These are phyloP conservation scores for Pythium inflatum DNA, from an alignment of 352 stramenopile species.

Conservation along the genomic window DNA sequence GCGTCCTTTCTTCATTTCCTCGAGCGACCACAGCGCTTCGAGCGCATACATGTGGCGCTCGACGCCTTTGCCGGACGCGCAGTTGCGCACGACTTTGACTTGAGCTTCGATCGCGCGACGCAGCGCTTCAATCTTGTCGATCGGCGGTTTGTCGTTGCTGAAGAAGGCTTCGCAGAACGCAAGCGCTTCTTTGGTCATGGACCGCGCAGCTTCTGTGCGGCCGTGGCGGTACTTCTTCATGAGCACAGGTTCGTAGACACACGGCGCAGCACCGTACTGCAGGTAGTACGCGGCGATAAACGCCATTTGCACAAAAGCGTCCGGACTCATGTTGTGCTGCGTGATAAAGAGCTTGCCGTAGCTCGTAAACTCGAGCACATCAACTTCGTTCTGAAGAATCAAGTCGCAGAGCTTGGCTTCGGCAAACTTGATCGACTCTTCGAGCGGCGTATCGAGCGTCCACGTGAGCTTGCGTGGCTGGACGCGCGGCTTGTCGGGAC, in stretches of 20 bases:
- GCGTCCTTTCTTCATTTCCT: conserved; percentile 40
- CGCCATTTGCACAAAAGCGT: conserved; percentile 96
- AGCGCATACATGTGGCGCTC: conserved; percentile 95
- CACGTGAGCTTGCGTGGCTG: conserved; percentile 93
- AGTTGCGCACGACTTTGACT: conserved; percentile 89
- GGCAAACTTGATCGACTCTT: conserved; percentile 91
- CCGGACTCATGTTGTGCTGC: conserved; percentile 91
- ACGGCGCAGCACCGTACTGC: conserved; percentile 88
- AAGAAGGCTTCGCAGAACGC: conserved; percentile 91
- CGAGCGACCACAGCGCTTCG: conserved; percentile 85
- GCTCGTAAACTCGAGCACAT: conserved; percentile 94
- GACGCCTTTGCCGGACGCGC: conserved; percentile 89
- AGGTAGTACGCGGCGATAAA: conserved; percentile 95
- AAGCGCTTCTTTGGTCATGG: conserved; percentile 90
- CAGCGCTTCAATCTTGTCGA: conserved; percentile 92
- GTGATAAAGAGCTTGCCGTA: conserved; percentile 92
- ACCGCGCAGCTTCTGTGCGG: conserved; percentile 93
- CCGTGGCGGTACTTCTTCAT: conserved; percentile 96
- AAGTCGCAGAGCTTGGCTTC: conserved; percentile 94
- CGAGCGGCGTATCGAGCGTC: conserved; percentile 76
- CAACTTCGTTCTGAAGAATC: conserved; percentile 93
- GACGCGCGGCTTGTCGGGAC: conserved; percentile 47
- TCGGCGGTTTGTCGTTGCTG: conserved; percentile 57
- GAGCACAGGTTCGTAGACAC: conserved; percentile 95
- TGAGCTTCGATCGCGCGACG: conserved; percentile 86